Evolutionary conservation across 139 green algal species (phyloP), one percentile per base, ranked within the genome.

Genomic region (Haematococcus lacustris): DNA sequence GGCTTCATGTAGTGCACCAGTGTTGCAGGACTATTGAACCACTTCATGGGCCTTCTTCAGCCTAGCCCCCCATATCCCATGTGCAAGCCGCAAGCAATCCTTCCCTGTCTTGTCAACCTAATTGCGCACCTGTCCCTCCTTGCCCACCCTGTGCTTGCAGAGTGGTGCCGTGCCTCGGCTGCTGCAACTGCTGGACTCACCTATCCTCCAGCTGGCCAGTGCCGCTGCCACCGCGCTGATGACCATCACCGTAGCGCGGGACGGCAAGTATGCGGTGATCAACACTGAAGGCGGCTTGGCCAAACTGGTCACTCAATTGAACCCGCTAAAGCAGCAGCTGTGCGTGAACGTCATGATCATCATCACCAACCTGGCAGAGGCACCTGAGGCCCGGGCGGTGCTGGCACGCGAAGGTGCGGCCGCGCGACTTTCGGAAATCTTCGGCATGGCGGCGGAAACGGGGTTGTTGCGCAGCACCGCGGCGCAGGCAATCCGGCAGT

Each of bases 261-360:
- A 87, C 35, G 81, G 80, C 59, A 86, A 88, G 64, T 78, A 82
- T 53, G 84, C 84, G 25, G 40, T 82, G 32, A 40, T 84, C 17
- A 68, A 83, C n/a, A 3, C 7, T 71, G 59, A 39, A 40, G 35
- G 35, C 26, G 74, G 71, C 3, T 23, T 78, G 47, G 47, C 17
- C 3, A 51, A 7, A 28, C 62, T 78, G 3, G 66, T 71, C 28
- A 3, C 28, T 13, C 30, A 63, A 66, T 71, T 80, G 40, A 63
- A 80, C 13, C 74, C 68, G 1, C 43, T 6, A 13, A 34, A 43
- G 28, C 73, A 70, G 41, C 69, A 77, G 73, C 70, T 77, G 50
- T 77, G 70, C 47, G 63, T 70, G 17, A 71, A 77, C 64, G 50
- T 61, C 1, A 64, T 71, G 47, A 6, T 70, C 40, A 34, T 69